Percentiles rank a stretch among this genome's conserved stretches.
These are phyloP conservation scores for Claviceps sp. DNA, from an alignment of 2,329 filamentous ascomycete genomes.

Conservation along the genomic window DNA sequence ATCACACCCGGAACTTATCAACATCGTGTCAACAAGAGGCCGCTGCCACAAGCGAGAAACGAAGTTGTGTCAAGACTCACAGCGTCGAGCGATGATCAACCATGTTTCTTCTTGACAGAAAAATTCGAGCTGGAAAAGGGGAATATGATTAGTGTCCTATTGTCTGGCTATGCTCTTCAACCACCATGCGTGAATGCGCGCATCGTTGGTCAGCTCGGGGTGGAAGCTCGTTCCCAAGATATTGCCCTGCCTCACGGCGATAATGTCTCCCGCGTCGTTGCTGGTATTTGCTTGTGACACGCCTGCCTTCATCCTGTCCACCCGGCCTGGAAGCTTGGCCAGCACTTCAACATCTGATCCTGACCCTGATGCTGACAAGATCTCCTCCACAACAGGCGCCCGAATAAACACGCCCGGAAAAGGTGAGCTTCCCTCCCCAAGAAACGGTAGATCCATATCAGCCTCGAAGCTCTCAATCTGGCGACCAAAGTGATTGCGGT, in stretches of 20 bases:
- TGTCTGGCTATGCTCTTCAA: conserved; percentile 42
- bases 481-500: conserved; percentile 87
- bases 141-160: conserved; percentile 4
- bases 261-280: conserved; percentile 55
- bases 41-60: no score
- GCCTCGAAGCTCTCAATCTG: conserved; percentile 87
- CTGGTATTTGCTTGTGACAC: conserved; percentile 23
- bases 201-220: conserved; percentile 79
- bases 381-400: conserved; percentile 79
- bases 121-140: no score
- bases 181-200: conserved; percentile 91
- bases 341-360: conserved; percentile 33
- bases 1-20: no score
- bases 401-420: conserved; percentile 88
- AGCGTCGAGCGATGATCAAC: not conserved
- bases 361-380: conserved; percentile 36
- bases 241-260: conserved; percentile 82
- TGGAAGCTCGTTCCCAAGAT: conserved; percentile 94
- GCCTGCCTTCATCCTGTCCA: conserved; percentile 24
- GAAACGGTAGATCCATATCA: conserved; percentile 58
- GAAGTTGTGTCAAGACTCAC: no score
- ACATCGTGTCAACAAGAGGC: no score
- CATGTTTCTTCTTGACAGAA: no score
- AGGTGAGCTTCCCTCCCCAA: conserved; percentile 23
- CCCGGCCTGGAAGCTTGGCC: conserved; percentile 31